Evolutionary conservation across 169 alveolate genomes (phyloP).

Genomic region (Plasmodium berghei): DNA sequence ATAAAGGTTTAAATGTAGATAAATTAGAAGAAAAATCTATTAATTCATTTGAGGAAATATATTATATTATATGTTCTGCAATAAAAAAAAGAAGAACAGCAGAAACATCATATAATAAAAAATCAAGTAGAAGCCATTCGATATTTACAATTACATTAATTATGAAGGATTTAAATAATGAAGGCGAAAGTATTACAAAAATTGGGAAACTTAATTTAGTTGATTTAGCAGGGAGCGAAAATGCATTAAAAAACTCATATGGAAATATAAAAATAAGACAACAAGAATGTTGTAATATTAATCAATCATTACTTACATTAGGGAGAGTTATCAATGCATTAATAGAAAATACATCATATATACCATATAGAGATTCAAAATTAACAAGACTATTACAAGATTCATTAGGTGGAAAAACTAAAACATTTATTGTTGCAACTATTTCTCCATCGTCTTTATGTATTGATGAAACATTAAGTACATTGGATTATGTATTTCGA

Average conservation of each 20-base stretch:
- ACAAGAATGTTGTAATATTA: constrained; percentile 94
- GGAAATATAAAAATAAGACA: constrained; percentile 90
- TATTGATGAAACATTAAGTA: constrained; percentile 92
- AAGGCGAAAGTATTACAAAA: constrained; percentile 90
- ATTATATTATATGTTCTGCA: constrained; percentile 88
- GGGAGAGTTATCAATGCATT: constrained; percentile 94
- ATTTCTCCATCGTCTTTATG: constrained; percentile 93
- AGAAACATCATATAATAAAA: constrained; percentile 90
- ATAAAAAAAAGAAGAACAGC: constrained; percentile 91
- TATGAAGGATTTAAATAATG: constrained; percentile 87
- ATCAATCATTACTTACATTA: constrained; percentile 90
- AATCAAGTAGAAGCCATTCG: constrained; percentile 93
- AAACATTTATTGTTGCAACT: constrained; percentile 95
- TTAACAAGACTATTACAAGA: constrained; percentile 94
- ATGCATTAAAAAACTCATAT: constrained; percentile 89
- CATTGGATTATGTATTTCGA: constrained; percentile 93
- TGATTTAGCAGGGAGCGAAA: constrained; percentile 97
- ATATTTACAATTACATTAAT: constrained; percentile 91
- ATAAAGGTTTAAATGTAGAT: constrained; percentile 86
- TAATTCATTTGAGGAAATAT: constrained; percentile 89
- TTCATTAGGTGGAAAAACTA: constrained; percentile 96
- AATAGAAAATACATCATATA: constrained; percentile 90
- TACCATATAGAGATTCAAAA: constrained; percentile 97
- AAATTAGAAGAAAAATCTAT: constrained; percentile 89
- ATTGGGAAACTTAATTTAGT: constrained; percentile 93